Base-by-base conservation (phyloP, 2,329 filamentous ascomycete genomes). In the Trichothecium sympodiale region DNA sequence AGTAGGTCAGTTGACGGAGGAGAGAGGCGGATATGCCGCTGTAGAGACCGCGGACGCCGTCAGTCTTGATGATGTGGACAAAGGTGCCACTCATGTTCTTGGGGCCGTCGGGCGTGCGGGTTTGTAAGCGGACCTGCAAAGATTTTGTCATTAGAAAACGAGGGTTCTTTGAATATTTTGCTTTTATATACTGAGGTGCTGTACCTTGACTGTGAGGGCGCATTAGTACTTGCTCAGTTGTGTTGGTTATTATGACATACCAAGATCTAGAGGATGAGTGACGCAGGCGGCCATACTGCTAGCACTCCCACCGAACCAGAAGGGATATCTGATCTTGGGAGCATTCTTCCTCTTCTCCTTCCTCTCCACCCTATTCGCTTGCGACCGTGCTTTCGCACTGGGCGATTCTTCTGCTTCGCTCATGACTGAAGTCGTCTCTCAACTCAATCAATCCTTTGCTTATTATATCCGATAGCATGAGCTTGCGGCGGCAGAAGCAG, bases 271-370 rank as follows among this genome's bases (percentile, higher is more conserved):
- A 34, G 89, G 89, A 69, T 96, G 89, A 20, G 89, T 96, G 33
- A 94, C 83, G 47, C 78, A 80, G 31, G 89, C 88, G 27, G 89
- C 89, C 67, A 91, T 80, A 55, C 85, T 93, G 53, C 84, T 91
- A 34, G 89, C 87, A 55, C 85, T 94, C 38, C 91, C 91, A 44
- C 91, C 91, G 58, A 98, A 96, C 91, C 89, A 96, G 61, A 89
- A 89, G 8, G 83, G 83, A 62, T 89, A 89, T 41, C 63, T 61
- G 29, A 71, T 55, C 3, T 62, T 45, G 23, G 47, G 54, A 42
- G 54, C 51, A 43, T 62, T 62, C 50, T 63, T 60, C 47, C 60
- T 54, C 38, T 51, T 49, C 23, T 42, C 39, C 27, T 31, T 40
- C 39, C 28, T 38, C 17, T 40, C 43, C 17, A 45, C 43, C 37